Evolutionary conservation across 2,329 filamentous ascomycete genomes (phyloP).

Genomic region (Fusarium nurragi): DNA sequence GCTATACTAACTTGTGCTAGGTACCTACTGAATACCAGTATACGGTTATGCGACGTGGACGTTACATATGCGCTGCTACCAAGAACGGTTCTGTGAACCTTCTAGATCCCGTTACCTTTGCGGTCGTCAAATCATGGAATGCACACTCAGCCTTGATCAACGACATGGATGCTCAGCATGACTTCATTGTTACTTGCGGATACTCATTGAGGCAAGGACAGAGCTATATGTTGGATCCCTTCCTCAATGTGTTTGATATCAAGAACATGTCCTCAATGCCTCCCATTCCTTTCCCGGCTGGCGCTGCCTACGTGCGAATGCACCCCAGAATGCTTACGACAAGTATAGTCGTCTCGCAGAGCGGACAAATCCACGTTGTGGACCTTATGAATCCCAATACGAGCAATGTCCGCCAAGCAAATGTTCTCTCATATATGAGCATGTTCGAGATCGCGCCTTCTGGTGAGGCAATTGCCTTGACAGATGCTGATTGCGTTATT

Average conservation of each 20-base stretch:
- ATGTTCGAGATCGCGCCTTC: constrained; percentile 89
- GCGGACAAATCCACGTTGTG: constrained; percentile 93
- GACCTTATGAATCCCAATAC: constrained; percentile 94
- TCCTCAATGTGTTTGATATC: constrained; percentile 95
- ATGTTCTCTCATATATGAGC: constrained; percentile 76
- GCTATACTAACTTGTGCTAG: constrained; percentile 54
- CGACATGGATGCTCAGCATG: constrained; percentile 96
- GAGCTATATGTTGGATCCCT: constrained; percentile 85
- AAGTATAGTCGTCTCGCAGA: constrained; percentile 90
- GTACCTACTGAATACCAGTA: constrained; percentile 80
- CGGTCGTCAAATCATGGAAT: constrained; percentile 86
- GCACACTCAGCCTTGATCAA: constrained; percentile 89
- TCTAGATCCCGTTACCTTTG: constrained; percentile 80
- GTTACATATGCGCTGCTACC: constrained; percentile 92
- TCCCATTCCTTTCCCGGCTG: constrained; percentile 90
- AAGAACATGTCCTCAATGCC: constrained; percentile 89
- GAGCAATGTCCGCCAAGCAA: constrained; percentile 84
- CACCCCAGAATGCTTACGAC: constrained; percentile 96
- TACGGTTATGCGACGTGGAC: constrained; percentile 88
- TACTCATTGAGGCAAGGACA: constrained; percentile 81
- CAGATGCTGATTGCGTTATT: constrained; percentile 80
- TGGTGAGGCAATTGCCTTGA: constrained; percentile 83
- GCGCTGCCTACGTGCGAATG: constrained; percentile 94
- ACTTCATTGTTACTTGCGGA: constrained; percentile 94
- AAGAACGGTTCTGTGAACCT: constrained; percentile 84